These are phyloP conservation scores for Tuber melanosporum DNA, from an alignment of 495 filamentous ascomycete species.

Conservation along the genomic window DNA sequence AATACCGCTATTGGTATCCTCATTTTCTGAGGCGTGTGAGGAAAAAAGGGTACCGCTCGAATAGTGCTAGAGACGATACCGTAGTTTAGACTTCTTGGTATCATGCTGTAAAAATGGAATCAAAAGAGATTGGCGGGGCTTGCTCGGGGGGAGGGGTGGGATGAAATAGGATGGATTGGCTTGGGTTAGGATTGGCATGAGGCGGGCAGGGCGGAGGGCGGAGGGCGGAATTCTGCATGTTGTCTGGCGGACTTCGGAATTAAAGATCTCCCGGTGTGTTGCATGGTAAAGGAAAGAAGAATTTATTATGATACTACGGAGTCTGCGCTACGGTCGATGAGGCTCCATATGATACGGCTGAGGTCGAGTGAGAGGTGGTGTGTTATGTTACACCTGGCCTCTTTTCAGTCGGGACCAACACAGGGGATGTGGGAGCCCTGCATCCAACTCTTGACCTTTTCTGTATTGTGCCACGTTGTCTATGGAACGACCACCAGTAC, in stretches of 20 bases:
- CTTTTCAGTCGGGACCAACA: neutral
- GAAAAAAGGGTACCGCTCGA: neutral
- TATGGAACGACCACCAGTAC: neutral
- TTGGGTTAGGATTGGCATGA: neutral
- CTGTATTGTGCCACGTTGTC: constrained; percentile 30
- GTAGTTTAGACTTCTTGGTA: neutral
- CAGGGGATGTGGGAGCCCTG: constrained; percentile 35
- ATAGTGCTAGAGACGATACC: neutral
- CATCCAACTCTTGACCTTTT: constrained; percentile 16
- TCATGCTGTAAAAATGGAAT: neutral
- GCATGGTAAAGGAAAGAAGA: neutral
- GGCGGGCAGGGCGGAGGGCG: neutral
- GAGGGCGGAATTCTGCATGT: neutral
- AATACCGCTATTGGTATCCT: neutral
- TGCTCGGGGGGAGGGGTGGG: neutral
- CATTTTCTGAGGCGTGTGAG: neutral
- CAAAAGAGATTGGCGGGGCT: neutral
- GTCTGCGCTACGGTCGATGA: neutral
- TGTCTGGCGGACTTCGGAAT: neutral
- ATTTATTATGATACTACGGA: neutral
- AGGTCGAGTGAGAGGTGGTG: neutral
- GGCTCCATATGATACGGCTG: neutral
- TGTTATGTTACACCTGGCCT: neutral
- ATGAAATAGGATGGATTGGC: neutral
- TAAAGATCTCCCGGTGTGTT: neutral